phyloP scores from a whole-genome alignment of 257 asterid species.

The Primulina huaijiensis region DNA sequence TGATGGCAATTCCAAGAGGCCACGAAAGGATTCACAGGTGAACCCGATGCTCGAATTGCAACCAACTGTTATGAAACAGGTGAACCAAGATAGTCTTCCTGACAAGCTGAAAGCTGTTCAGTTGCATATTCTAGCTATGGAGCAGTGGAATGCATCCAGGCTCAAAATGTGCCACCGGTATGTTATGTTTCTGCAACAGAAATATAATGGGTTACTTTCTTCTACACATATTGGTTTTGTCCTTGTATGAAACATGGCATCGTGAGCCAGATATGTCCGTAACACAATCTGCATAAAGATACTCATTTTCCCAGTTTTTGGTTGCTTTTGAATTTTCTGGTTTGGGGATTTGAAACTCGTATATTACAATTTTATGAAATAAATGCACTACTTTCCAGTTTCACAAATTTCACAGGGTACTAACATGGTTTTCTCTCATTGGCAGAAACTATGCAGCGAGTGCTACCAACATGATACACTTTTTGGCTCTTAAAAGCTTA shows the following conservation, averaged over 20 bases:
- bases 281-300: not conserved
- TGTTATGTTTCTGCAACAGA: constrained; percentile 18
- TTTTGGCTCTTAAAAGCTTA: constrained; percentile 55
- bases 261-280: constrained; percentile 2
- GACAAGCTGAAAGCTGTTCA: constrained; percentile 67
- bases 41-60: constrained; percentile 31
- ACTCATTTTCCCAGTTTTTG: not conserved
- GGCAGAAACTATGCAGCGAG: constrained; percentile 54
- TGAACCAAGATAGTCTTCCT: constrained; percentile 44
- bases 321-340: too few species aligned
- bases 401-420: constrained; percentile 21
- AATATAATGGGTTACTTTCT: not conserved
- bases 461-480: constrained; percentile 59
- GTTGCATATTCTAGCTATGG: constrained; percentile 73
- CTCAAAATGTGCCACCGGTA: constrained; percentile 58
- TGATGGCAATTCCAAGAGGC: constrained; percentile 10
- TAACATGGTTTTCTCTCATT: constrained; percentile 19
- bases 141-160: constrained; percentile 65
- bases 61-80: constrained; percentile 29
- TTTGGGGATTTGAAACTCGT: constrained; percentile 13
- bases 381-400: not conserved
- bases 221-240: not conserved
- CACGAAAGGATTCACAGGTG: constrained; percentile 27
- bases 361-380: not conserved
- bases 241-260: not conserved